Evolutionary conservation across 73 alveolate species (phyloP).

Genomic region (Diophrys appendiculata): DNA sequence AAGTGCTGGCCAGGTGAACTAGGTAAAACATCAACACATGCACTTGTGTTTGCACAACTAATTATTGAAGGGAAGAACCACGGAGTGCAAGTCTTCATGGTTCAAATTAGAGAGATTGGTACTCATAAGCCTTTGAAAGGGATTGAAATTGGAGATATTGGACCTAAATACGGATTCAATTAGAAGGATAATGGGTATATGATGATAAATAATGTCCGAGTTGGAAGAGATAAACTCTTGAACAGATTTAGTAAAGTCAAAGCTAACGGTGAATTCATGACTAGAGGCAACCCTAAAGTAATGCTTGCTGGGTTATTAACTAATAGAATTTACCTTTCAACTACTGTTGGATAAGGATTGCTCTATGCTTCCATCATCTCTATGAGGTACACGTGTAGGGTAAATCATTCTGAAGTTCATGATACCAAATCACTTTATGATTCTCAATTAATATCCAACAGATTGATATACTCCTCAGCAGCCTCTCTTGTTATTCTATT

Average conservation of each 20-base stretch:
- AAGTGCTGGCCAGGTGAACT: conserved; percentile 89
- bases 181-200: conserved; percentile 87
- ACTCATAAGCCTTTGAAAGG: conserved; percentile 86
- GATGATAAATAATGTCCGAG: conserved; percentile 68
- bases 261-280: conserved; percentile 62
- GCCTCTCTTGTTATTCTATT: neutral
- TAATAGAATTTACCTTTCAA: conserved; percentile 50
- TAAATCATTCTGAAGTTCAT: conserved; percentile 38
- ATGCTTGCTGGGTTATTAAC: conserved; percentile 69
- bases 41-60: conserved; percentile 62
- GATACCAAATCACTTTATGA: neutral
- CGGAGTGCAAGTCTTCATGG: conserved; percentile 84
- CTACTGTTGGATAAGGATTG: conserved; percentile 15
- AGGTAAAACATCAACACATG: conserved; percentile 69
- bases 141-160: conserved; percentile 91
- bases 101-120: conserved; percentile 70
- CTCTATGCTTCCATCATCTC: conserved; percentile 45
- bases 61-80: conserved; percentile 58
- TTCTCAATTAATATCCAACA: neutral
- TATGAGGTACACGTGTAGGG: conserved; percentile 41
- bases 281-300: conserved; percentile 66
- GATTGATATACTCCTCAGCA: neutral
- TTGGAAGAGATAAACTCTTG: conserved; percentile 79
- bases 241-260: conserved; percentile 65
- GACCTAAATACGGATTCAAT: conserved; percentile 84